Conservation (phyloP, 169 alveolate genomes). For the Theileria equi region DNA sequence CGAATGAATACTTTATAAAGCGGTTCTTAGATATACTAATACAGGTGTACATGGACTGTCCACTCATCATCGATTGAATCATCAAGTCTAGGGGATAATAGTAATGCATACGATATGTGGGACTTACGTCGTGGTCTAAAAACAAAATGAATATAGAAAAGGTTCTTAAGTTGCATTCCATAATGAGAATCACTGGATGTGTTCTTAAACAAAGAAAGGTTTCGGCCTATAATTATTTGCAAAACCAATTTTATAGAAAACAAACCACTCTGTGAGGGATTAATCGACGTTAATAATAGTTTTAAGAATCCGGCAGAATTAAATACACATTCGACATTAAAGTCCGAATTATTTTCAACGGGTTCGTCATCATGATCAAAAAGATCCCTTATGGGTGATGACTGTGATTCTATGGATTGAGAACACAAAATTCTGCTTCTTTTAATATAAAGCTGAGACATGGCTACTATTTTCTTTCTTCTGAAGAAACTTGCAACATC, state of each 20-base stretch:
- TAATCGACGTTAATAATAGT: constrained; percentile 36
- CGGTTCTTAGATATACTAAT: constrained; percentile 46
- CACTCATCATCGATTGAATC: constrained; percentile 66
- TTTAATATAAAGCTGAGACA: constrained; percentile 17
- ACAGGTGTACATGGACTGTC: constrained; percentile 67
- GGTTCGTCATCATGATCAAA: neutral
- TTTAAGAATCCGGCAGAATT: constrained; percentile 48
- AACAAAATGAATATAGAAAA: constrained; percentile 51
- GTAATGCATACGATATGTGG: neutral
- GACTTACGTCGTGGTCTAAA: constrained; percentile 47
- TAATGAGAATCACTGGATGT: constrained; percentile 4
- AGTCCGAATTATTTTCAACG: constrained; percentile 5
- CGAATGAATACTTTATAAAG: constrained; percentile 31
- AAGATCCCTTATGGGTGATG: constrained; percentile 13
- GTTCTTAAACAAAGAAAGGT: constrained; percentile 1
- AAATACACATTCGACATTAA: constrained; percentile 46
- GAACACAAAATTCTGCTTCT: constrained; percentile 28
- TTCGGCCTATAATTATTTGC: constrained; percentile 31
- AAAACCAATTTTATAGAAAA: neutral
- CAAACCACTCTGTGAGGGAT: constrained; percentile 44
- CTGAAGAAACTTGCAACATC: constrained; percentile 17
- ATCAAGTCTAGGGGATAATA: constrained; percentile 19
- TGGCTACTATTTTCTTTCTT: neutral
- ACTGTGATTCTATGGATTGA: constrained; percentile 9
- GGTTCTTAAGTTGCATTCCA: constrained; percentile 28